Percentiles rank a stretch among this genome's conserved stretches.
phyloP scores from a whole-genome alignment of 495 filamentous ascomycete genomes.

The Neurospora sp. region DNA sequence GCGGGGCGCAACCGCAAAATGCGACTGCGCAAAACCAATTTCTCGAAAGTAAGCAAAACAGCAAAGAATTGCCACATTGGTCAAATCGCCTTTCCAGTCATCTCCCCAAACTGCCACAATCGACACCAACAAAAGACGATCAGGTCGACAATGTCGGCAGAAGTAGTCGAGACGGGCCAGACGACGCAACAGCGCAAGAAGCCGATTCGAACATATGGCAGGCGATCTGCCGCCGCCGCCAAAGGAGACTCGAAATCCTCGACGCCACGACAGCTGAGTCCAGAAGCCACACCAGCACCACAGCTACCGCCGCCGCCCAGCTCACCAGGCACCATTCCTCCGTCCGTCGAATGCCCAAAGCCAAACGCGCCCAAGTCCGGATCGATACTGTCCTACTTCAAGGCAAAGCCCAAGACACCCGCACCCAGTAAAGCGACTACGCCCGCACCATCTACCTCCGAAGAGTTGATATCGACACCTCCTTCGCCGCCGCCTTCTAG shows the following conservation, averaged over 20 bases:
- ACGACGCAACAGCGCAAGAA: slow-evolving; percentile 16
- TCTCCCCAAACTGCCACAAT: neutral
- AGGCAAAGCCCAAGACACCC: slow-evolving; percentile 8
- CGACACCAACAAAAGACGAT: neutral
- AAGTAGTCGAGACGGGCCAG: neutral
- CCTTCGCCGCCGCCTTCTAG: slow-evolving; percentile 17
- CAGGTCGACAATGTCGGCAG: neutral
- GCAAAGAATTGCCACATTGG: neutral
- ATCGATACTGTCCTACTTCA: slow-evolving; percentile 36
- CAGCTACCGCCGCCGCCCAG: neutral
- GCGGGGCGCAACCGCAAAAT: neutral
- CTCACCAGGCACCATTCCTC: neutral
- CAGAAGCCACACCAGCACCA: neutral
- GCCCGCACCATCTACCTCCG: neutral
- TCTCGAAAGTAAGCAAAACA: neutral
- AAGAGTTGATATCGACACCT: neutral
- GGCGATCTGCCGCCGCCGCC: slow-evolving; percentile 13
- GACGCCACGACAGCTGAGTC: neutral
- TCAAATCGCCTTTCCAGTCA: neutral
- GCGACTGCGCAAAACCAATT: neutral
- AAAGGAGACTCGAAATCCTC: neutral
- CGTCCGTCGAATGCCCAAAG: neutral
- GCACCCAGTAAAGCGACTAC: neutral
- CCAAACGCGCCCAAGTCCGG: slow-evolving; percentile 15
- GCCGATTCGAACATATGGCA: slow-evolving; percentile 35